These are phyloP conservation scores for Sistotremastrum niveocremeum DNA, from an alignment of 768 basidiomycete genomes.

Conservation along the genomic window DNA sequence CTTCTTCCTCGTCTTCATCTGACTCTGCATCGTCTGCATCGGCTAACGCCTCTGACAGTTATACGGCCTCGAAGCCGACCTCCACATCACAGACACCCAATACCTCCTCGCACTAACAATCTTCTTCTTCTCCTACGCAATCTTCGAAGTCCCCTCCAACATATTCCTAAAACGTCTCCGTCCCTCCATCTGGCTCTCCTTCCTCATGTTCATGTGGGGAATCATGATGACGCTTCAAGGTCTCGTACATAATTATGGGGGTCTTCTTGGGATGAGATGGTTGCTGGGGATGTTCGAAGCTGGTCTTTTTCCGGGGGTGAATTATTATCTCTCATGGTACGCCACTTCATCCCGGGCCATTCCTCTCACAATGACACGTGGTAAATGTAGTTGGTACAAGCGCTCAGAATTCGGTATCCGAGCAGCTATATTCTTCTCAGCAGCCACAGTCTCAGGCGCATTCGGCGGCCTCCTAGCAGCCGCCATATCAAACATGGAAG, in stretches of 20 bases:
- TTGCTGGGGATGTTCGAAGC: constrained; percentile 66
- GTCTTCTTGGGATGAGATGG: constrained; percentile 60
- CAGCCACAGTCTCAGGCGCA: constrained; percentile 72
- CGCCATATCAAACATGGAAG: constrained; percentile 59
- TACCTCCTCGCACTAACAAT: constrained; percentile 54
- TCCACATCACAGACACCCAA: constrained; percentile 51
- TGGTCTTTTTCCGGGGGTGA: constrained; percentile 42
- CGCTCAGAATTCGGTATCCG: constrained; percentile 63
- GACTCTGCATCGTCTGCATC: too few relatives aligned
- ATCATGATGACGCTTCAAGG: constrained; percentile 70
- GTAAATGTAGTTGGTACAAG: constrained; percentile 50
- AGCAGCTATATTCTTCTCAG: constrained; percentile 55
- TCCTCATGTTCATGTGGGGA: constrained; percentile 64
- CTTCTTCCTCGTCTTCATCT: too few relatives aligned
- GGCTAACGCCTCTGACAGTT: constrained; percentile 27
- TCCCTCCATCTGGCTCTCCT: constrained; percentile 65
- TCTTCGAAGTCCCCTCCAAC: constrained; percentile 71
- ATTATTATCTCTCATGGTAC: constrained; percentile 62
- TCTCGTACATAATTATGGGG: constrained; percentile 51
- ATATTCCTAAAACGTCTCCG: constrained; percentile 58
- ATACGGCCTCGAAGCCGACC: constrained; percentile 43
- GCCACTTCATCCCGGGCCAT: constrained; percentile 7
- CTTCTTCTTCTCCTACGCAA: constrained; percentile 40
- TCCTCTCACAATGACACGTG: not conserved
- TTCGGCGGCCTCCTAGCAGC: constrained; percentile 59